phyloP scores from a whole-genome alignment of 345 rosid species.

The Salix arbutifolia region DNA sequence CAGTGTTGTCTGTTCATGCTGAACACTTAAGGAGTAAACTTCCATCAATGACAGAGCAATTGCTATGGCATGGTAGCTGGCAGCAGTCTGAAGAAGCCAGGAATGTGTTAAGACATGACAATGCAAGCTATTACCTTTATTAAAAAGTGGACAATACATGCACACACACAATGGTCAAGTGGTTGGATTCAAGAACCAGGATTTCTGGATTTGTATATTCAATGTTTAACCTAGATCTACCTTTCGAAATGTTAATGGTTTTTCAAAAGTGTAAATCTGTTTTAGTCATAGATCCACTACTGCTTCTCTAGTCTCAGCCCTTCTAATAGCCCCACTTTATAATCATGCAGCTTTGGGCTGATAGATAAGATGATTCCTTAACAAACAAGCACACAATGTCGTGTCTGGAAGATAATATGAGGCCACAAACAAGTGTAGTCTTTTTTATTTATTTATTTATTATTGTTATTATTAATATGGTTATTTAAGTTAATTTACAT shows the following conservation, averaged over 20 bases:
- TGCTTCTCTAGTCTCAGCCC: neutral
- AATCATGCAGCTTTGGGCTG: no score
- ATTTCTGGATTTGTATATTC: neutral
- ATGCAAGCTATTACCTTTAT: neutral
- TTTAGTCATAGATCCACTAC: neutral
- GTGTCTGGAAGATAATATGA: no score
- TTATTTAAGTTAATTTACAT: no score
- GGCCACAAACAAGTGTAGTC: no score
- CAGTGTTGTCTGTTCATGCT: conserved; percentile 35
- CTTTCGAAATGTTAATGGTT: neutral
- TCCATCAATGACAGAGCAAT: conserved; percentile 39
- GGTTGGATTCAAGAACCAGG: conserved; percentile 5
- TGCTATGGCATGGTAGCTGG: conserved; percentile 40
- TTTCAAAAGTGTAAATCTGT: neutral
- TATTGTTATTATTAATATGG: no score
- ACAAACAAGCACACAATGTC: no score
- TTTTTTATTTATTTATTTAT: no score
- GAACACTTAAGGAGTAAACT: conserved; percentile 36
- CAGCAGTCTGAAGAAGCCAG: conserved; percentile 33
- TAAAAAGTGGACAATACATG: neutral
- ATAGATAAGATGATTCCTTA: no score
- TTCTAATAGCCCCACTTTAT: neutral
- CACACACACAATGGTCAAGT: neutral
- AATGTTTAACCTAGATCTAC: neutral
- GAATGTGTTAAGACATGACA: neutral